phyloP scores from a whole-genome alignment of 1,284 basidiomycete species.

The Hymenochaete sp. region DNA sequence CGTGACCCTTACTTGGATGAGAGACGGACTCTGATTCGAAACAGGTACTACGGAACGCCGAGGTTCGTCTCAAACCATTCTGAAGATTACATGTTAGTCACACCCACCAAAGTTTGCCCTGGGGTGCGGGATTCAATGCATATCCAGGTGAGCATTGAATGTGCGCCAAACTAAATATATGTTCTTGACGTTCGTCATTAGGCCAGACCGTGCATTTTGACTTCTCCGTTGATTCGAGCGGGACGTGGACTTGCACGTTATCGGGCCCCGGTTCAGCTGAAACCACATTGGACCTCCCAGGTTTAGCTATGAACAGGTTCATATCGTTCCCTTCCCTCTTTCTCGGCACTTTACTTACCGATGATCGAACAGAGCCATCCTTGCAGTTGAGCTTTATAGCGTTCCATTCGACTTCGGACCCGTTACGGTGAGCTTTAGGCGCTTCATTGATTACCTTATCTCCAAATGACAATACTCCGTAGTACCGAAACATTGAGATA shows the following conservation, averaged over 20 bases:
- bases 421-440: conserved; percentile 10
- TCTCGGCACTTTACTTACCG: not conserved
- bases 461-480: not conserved
- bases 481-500: conserved; percentile 12
- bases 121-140: conserved; percentile 20
- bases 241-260: conserved; percentile 20
- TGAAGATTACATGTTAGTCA: too few relatives aligned
- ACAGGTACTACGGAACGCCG: conserved; percentile 18
- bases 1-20: not conserved
- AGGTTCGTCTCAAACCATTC: conserved; percentile 1
- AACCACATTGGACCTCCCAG: conserved; percentile 18
- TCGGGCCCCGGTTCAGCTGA: conserved; percentile 15
- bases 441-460: not conserved
- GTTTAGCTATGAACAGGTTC: conserved; percentile 19
- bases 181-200: not conserved
- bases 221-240: conserved; percentile 15
- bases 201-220: conserved; percentile 20
- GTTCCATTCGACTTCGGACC: conserved; percentile 12
- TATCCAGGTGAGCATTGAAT: conserved; percentile 14
- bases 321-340: not conserved
- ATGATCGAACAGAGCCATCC: conserved; percentile 14
- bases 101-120: conserved; percentile 13
- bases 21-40: not conserved
- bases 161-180: not conserved
- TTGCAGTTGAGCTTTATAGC: conserved; percentile 17